Percentiles rank a stretch among this genome's conserved stretches.
These are phyloP conservation scores for Pleurotus tuoliensis DNA, from an alignment of 768 basidiomycete genomes.

Conservation along the genomic window DNA sequence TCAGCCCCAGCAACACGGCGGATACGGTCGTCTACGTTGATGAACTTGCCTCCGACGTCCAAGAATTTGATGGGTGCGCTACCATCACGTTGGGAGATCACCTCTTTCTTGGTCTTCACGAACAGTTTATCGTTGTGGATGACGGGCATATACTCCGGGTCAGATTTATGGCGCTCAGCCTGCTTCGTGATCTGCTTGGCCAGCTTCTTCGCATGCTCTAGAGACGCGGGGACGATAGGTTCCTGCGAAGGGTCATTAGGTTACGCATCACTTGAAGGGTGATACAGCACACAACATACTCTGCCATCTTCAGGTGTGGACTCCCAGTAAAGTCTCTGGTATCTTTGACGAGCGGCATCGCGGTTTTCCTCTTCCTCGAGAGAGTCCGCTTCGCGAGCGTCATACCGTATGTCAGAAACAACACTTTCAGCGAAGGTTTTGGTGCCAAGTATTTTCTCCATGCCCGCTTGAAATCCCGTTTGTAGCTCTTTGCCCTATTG, in stretches of 20 bases:
- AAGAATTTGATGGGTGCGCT: slow-evolving; percentile 62
- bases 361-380: slow-evolving; percentile 55
- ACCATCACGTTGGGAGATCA: slow-evolving; percentile 35
- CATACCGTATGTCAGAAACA: slow-evolving; percentile 14
- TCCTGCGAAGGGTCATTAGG: slow-evolving; percentile 36
- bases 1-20: slow-evolving; percentile 16
- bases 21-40: slow-evolving; percentile 51
- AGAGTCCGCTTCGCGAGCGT: slow-evolving; percentile 58
- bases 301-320: slow-evolving; percentile 63
- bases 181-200: slow-evolving; percentile 31
- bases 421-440: slow-evolving; percentile 13
- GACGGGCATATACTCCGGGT: slow-evolving; percentile 34
- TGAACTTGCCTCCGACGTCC: slow-evolving; percentile 70
- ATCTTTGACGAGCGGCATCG: slow-evolving; percentile 55
- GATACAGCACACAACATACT: slow-evolving; percentile 33
- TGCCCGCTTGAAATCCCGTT: slow-evolving; percentile 73
- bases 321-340: slow-evolving; percentile 78
- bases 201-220: slow-evolving; percentile 44
- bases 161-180: slow-evolving; percentile 32
- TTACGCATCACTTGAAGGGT: not conserved
- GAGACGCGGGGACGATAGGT: slow-evolving; percentile 53
- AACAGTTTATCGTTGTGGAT: slow-evolving; percentile 32
- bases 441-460: slow-evolving; percentile 79
- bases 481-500: slow-evolving; percentile 63
- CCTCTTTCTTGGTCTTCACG: slow-evolving; percentile 30